Evolutionary conservation across 768 basidiomycete species (phyloP), one percentile per base, ranked within the genome.

Genomic region (Macrolepiota fuliginosa): DNA sequence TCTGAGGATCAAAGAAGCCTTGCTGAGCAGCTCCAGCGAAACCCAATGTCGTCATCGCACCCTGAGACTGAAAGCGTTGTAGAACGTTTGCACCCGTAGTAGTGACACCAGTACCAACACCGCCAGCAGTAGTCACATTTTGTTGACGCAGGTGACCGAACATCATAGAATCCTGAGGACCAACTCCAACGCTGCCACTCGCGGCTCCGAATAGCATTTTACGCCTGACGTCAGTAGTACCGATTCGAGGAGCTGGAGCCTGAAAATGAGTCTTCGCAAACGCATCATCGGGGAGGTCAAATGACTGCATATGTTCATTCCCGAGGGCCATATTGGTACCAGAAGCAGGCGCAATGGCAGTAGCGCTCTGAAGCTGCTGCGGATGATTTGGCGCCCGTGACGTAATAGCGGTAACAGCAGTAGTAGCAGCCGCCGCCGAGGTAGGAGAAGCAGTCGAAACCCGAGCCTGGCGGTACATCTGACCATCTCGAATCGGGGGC

Each of bases 151-250:
- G 3, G 27, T 32, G 58, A n/a, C 25, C 24, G 50, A 51, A 29
- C 50, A 39, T 37, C 12, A 2, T 29, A 39, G 47, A 25, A 29
- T 49, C 15, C 24, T 35, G 36, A 42, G 11, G 19, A 59, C 32
- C 56, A 35, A 19, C 12, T 7, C 29, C 12, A 24, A n/a, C 17
- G n/a, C 6, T 19, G 36, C 50, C 50, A 49, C 29, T 7, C 29
- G 22, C 50, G 58, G 58, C 12, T 12, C 49, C 50, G 37, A 52
- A 12, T 25, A 24, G 37, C 25, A 29, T 17, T 9, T 6, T 25
- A n/a, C 17, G 9, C 24, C 39, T 52, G 50, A 59, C 58, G 58
- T 59, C 58, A 59, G 36, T 39, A 4, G 47, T 36, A 40, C 40
- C 13, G 47, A 9, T 49, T 45, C 19, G 56, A 50, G 12, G 4